Evolutionary conservation across 2,329 filamentous ascomycete species (phyloP).

Genomic region (Massarina eburnea): DNA sequence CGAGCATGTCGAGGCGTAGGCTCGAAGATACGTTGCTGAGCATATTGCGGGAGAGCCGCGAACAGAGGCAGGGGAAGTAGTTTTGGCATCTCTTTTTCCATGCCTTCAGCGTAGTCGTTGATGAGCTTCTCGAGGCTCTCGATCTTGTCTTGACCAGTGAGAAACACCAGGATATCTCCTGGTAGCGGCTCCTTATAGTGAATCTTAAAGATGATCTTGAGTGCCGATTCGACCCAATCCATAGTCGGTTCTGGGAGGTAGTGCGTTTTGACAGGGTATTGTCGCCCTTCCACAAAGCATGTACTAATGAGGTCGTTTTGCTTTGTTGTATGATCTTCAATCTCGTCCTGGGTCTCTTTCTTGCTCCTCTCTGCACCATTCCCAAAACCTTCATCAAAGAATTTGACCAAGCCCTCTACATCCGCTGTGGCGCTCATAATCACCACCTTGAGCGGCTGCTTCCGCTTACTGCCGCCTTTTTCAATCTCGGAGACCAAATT

Average conservation of each 20-base stretch:
- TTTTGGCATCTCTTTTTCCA: constrained; percentile 75
- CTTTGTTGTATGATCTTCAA: constrained; percentile 1
- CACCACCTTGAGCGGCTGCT: constrained; percentile 74
- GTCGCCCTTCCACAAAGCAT: constrained; percentile 79
- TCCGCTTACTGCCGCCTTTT: constrained; percentile 63
- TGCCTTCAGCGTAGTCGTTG: constrained; percentile 72
- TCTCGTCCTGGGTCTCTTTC: not conserved
- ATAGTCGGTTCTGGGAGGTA: constrained; percentile 74
- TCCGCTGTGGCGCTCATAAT: constrained; percentile 98
- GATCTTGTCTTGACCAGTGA: constrained; percentile 92
- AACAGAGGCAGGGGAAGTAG: constrained; percentile 77
- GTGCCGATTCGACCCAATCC: constrained; percentile 78
- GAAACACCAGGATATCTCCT: constrained; percentile 88
- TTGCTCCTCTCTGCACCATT: constrained; percentile 4
- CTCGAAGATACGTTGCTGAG: constrained; percentile 83
- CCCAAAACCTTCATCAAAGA: constrained; percentile 60
- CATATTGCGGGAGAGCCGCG: constrained; percentile 82
- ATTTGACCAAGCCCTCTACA: constrained; percentile 73
- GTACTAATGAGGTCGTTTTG: constrained; percentile 39
- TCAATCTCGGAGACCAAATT: constrained; percentile 68
- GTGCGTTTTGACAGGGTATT: constrained; percentile 78
- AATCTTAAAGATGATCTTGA: constrained; percentile 82
- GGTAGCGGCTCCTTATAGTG: constrained; percentile 88
- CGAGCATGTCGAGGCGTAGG: constrained; percentile 73
- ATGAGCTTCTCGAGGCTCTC: constrained; percentile 78